These are phyloP conservation scores for Tagetes erecta DNA, from an alignment of 129 eudicot genomes.

Conservation along the genomic window DNA sequence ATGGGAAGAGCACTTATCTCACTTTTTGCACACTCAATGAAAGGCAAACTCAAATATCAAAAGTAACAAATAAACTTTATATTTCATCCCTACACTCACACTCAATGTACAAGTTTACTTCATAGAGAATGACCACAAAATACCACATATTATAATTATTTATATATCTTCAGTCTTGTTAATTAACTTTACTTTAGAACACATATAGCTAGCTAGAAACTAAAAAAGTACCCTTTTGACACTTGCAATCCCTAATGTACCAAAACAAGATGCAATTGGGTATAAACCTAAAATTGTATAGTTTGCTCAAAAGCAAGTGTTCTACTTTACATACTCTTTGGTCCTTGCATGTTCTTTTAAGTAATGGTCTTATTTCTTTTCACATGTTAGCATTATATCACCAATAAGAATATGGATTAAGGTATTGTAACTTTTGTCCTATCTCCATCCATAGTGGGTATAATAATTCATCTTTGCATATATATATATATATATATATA, in stretches of 20 bases:
- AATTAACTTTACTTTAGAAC: background rate
- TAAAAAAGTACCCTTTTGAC: background rate
- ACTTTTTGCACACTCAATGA: slow-evolving; percentile 43
- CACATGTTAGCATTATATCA: slow-evolving; percentile 22
- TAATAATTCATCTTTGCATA: slow-evolving; percentile 24
- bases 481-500: background rate
- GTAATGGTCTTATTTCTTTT: slow-evolving; percentile 23
- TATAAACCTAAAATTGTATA: background rate
- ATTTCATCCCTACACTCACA: slow-evolving; percentile 4
- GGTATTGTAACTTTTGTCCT: slow-evolving; percentile 31
- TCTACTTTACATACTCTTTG: slow-evolving; percentile 28
- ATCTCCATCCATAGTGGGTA: slow-evolving; percentile 32
- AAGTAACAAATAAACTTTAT: slow-evolving; percentile 14
- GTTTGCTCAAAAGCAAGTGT: slow-evolving; percentile 34
- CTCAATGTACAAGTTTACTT: slow-evolving; percentile 4
- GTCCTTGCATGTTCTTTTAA: slow-evolving; percentile 15
- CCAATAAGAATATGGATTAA: slow-evolving; percentile 29
- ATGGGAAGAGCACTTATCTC: slow-evolving; percentile 61
- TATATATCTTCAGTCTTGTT: background rate
- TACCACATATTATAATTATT: background rate
- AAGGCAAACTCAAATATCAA: slow-evolving; percentile 58
- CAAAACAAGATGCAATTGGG: slow-evolving; percentile 6
- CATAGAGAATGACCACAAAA: background rate
- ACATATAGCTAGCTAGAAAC: too few species aligned
- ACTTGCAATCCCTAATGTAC: background rate